Evolutionary conservation across 2,329 filamentous ascomycete genomes (phyloP), one percentile per base, ranked within the genome.

Genomic region (Penicillium expansum): DNA sequence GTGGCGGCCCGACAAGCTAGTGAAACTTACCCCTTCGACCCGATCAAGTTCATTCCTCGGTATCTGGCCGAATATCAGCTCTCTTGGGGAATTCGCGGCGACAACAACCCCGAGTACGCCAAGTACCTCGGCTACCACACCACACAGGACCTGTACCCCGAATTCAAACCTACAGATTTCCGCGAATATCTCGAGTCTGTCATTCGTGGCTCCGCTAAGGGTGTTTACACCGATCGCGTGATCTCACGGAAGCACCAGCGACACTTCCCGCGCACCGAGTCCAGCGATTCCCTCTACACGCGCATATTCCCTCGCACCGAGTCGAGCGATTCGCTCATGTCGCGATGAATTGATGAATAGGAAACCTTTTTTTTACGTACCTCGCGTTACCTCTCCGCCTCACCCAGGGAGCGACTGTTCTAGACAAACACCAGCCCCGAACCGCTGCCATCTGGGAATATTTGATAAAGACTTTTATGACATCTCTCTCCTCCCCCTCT

Each of bases 121-220:
- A 72, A 75, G 48, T 84, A 84, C 58, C 71, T 86, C 5, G 82
- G 82, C 2, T 84, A 85, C 65, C 57, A 84, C 18, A 72, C 77
- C 52, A 76, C 72, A 32, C 79, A 78, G 61, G 79, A 84, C 18
- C 69, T 85, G 24, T 85, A 84, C 62, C 82, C 82, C 3, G 80
- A 82, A 20, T 72, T 83, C 52, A 59, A 75, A 51, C 72, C 71
- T 1, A 74, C 64, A 32, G 68, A 69, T 18, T 77, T 79, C 61
- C 67, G 69, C 56, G 70, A 72, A 6, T 80, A 75, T 56, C 65
- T 78, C 9, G 63, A 73, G 48, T 73, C 75, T 1, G 66, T 80
- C 7, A 60, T 81, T 24, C 69, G 67, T 10, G 79, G 79, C 11
- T 76, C 74, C 27, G 74, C 69, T 14, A 70, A 68, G 66, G 73